Evolutionary conservation across 257 asterid genomes (phyloP).

Genomic region (Nicotiana otophora): DNA sequence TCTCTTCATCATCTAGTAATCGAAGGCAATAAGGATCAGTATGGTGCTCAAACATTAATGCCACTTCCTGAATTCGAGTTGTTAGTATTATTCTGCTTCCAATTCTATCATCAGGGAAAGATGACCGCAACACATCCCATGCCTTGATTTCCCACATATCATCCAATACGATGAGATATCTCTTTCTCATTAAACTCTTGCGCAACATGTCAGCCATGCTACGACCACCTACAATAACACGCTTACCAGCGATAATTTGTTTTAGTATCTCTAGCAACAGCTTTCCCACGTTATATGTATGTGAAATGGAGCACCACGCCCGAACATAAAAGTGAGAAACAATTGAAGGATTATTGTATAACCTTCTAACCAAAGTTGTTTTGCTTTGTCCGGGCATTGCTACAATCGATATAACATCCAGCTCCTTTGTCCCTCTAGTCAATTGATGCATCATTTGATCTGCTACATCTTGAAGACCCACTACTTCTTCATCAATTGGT

Average conservation of each 20-base stretch:
- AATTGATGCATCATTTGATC: not conserved
- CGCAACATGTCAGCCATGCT: not conserved
- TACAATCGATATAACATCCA: constrained; percentile 1
- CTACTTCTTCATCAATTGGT: not conserved
- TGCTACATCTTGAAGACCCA: constrained; percentile 1
- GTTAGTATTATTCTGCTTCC: constrained; percentile 25
- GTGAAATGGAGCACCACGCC: constrained; percentile 18
- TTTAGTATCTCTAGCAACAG: constrained; percentile 10
- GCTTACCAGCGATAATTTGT: not conserved
- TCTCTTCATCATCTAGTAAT: not conserved
- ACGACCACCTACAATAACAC: not conserved
- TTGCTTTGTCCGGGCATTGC: constrained; percentile 20
- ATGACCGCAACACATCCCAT: not conserved
- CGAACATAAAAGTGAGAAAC: not conserved
- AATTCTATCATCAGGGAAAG: not conserved
- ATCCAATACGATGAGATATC: constrained; percentile 15
- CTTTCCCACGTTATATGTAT: not conserved
- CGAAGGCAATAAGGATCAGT: not conserved
- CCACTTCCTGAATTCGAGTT: not conserved
- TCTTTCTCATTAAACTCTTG: not conserved
- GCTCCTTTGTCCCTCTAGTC: accelerated
- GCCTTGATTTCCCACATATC: not conserved
- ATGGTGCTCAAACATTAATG: accelerated
- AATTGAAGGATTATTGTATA: not conserved
- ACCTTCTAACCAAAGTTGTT: constrained; percentile 12